phyloP scores from a whole-genome alignment of 768 basidiomycete species.

The Gloeophyllum trabeum region DNA sequence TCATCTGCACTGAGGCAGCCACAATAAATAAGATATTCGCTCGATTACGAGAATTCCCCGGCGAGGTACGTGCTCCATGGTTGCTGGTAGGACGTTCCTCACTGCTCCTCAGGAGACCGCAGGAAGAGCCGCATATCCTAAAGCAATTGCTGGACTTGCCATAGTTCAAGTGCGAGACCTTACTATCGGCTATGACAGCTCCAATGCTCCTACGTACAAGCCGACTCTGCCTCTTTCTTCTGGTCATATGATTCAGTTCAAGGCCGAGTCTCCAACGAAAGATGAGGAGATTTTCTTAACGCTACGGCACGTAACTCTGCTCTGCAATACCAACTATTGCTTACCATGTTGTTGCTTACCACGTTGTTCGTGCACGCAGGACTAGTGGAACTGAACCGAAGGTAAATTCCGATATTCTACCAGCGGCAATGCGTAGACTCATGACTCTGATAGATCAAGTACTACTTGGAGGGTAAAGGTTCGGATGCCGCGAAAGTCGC shows the following conservation, averaged over 20 bases:
- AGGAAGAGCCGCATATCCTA: slow-evolving; percentile 38
- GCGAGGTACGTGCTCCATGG: slow-evolving; percentile 17
- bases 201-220: slow-evolving; percentile 51
- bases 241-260: slow-evolving; percentile 81
- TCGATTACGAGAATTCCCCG: slow-evolving; percentile 47
- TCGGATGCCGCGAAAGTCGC: slow-evolving; percentile 34
- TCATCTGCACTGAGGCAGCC: slow-evolving; percentile 57
- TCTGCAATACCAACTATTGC: too few relatives aligned
- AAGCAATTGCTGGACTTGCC: slow-evolving; percentile 42
- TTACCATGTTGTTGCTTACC: neutral
- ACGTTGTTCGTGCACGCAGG: slow-evolving; percentile 20
- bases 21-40: slow-evolving; percentile 61
- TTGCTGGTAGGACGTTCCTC: too few relatives aligned
- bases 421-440: too few relatives aligned
- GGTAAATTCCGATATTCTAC: slow-evolving; percentile 31
- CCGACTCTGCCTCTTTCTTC: slow-evolving; percentile 62
- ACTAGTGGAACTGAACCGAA: slow-evolving; percentile 91
- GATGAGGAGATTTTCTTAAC: slow-evolving; percentile 55
- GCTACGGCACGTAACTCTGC: slow-evolving; percentile 34
- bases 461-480: slow-evolving; percentile 77
- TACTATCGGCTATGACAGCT: slow-evolving; percentile 68
- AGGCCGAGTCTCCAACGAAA: slow-evolving; percentile 30
- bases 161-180: slow-evolving; percentile 64
- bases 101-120: too few relatives aligned
- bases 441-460: slow-evolving; percentile 87